These are phyloP conservation scores for Neurospora sp. DNA, from an alignment of 495 filamentous ascomycete species.

Conservation along the genomic window DNA sequence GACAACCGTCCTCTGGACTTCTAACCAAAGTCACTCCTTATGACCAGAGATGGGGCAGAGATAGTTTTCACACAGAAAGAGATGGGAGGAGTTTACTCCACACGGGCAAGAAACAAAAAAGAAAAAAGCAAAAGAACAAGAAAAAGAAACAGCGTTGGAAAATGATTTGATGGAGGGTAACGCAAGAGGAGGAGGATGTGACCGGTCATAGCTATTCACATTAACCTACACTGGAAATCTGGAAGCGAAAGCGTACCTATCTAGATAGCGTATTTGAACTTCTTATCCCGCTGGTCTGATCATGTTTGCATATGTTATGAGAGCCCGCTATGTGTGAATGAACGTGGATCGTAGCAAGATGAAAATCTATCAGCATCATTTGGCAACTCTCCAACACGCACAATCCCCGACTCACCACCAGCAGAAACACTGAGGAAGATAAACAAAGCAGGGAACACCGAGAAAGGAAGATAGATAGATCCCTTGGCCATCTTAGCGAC, in stretches of 20 bases:
- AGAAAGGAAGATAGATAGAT: too few species aligned
- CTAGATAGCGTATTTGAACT: background rate
- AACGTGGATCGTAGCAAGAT: too few species aligned
- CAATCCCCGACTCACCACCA: too few species aligned
- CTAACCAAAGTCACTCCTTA: background rate
- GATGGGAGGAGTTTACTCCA: background rate
- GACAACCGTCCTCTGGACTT: background rate
- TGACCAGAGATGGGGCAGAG: background rate
- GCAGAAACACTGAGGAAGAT: too few species aligned
- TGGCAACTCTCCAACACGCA: too few species aligned
- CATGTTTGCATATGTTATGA: background rate
- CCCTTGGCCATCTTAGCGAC: too few species aligned
- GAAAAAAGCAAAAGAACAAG: background rate
- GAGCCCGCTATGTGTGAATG: background rate
- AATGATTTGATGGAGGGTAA: background rate
- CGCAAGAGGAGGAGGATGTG: background rate
- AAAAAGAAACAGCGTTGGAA: background rate
- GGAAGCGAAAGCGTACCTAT: background rate
- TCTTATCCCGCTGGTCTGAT: background rate
- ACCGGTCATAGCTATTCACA: background rate
- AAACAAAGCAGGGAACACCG: too few species aligned
- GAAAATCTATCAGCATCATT: too few species aligned
- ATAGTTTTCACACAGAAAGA: background rate
- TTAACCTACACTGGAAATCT: background rate
- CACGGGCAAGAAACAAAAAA: background rate